Conservation (phyloP, 352 stramenopile genomes). For the Phytophthora palmivora region DNA sequence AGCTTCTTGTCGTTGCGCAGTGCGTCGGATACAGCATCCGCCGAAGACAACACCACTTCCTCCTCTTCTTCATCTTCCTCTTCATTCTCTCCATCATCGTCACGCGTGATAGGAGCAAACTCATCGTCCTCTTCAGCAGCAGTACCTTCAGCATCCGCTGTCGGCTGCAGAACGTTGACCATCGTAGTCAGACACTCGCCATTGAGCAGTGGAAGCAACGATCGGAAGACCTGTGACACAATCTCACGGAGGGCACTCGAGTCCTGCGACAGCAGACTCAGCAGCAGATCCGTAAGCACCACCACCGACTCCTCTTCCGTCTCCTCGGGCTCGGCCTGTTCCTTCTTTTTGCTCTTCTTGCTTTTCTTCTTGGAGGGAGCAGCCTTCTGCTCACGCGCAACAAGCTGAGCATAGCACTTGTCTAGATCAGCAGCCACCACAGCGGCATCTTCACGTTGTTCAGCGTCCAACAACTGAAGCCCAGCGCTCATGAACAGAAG, state of each 20-base stretch:
- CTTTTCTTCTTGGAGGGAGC: slow-evolving; percentile 33
- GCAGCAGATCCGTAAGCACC: slow-evolving; percentile 83
- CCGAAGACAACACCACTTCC: slow-evolving; percentile 66
- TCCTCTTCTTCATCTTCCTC: slow-evolving; percentile 54
- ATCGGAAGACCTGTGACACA: slow-evolving; percentile 83
- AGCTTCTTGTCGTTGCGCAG: slow-evolving; percentile 70
- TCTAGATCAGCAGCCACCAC: slow-evolving; percentile 70
- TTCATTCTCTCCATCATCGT: slow-evolving; percentile 46
- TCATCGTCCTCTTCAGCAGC: slow-evolving; percentile 53
- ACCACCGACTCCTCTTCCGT: slow-evolving; percentile 59
- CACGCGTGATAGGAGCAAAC: slow-evolving; percentile 41
- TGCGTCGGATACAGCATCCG: slow-evolving; percentile 69
- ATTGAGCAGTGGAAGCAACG: slow-evolving; percentile 72
- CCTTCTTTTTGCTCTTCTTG: slow-evolving; percentile 47
- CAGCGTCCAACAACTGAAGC: slow-evolving; percentile 74
- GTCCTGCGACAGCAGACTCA: slow-evolving; percentile 84
- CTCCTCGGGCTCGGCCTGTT: slow-evolving; percentile 27
- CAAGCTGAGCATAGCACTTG: slow-evolving; percentile 71
- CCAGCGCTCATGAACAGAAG: slow-evolving; percentile 79
- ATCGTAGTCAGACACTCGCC: slow-evolving; percentile 72
- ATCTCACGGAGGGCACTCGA: slow-evolving; percentile 88
- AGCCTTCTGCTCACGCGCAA: slow-evolving; percentile 29
- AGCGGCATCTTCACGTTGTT: slow-evolving; percentile 67
- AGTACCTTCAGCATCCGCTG: slow-evolving; percentile 38
- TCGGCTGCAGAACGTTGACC: slow-evolving; percentile 66